A percentile compares a stretch with the other conserved stretches of the same genome.
These are phyloP conservation scores for Themeda triandra DNA, from an alignment of 176 grass and related monocot species.

Conservation along the genomic window DNA sequence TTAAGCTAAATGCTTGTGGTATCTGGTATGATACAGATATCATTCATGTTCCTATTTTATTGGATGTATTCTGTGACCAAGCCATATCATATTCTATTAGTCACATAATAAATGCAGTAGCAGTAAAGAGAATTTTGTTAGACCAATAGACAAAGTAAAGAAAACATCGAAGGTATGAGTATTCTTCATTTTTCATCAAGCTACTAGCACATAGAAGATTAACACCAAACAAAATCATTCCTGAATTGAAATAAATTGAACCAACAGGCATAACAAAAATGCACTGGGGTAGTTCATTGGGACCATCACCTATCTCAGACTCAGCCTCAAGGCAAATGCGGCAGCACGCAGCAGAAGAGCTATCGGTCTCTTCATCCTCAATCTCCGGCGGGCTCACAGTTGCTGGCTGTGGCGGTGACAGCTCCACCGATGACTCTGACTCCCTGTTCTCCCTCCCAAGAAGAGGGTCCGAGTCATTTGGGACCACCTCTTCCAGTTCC, in stretches of 20 bases:
- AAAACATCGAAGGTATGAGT: background rate
- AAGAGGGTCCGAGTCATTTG: constrained; percentile 52
- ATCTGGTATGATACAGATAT: background rate
- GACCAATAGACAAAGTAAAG: background rate
- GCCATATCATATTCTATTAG: background rate
- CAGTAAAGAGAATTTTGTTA: background rate
- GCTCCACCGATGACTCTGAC: background rate
- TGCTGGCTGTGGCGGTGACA: constrained; percentile 25
- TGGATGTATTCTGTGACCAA: background rate
- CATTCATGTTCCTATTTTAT: background rate
- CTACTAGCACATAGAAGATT: background rate
- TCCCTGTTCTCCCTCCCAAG: constrained; percentile 28
- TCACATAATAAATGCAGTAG: background rate
- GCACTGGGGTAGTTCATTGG: background rate
- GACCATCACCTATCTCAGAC: constrained; percentile 59
- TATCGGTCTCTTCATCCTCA: constrained; percentile 71
- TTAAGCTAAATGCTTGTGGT: background rate
- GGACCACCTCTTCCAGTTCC: constrained; percentile 16
- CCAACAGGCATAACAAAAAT: constrained; percentile 6
- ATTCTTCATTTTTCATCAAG: background rate
- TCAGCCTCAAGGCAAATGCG: constrained; percentile 89
- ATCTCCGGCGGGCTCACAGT: constrained; percentile 47
- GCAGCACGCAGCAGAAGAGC: constrained; percentile 68
- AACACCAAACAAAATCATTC: background rate
- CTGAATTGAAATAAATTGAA: no score